Base-by-base conservation (phyloP, 1,284 basidiomycete species). In the Ceratobasidium sp. region DNA sequence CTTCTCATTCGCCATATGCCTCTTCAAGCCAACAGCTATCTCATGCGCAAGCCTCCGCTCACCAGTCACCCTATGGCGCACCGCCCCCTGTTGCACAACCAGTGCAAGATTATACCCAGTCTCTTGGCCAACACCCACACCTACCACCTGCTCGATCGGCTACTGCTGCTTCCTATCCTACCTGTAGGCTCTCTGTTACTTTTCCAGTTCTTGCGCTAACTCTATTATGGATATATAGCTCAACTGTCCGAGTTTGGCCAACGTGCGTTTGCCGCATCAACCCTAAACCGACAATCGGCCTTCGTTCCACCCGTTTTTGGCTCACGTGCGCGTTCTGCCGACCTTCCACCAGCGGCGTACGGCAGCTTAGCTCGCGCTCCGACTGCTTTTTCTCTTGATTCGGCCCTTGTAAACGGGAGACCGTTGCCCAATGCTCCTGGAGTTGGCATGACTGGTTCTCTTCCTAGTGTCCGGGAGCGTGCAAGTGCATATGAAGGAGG, bases 251-350 rank as follows among this genome's bases (percentile, higher is more conserved):
- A 67, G 33, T 67, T 67, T 33, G 65, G 65, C 26, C 65, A 67
- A 46, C 50, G 46, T 67, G 46, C 26, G n/a, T 28, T 26, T 67
- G 50, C 65, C 26, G 48, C 48, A 3, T 52, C 65, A 6, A 67
- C 48, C 50, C 48, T 67, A 2, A 62, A 62, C 13, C 38, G 73
- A 33, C 52, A 76, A 20, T 56, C 73, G n/a, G 26, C 38, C 17
- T 76, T 76, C 40, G 73, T 76, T 46, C 73, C 73, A 46, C 61
- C 73, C 28, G 50, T 57, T 66, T 76, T 76, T 57, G 73, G 73
- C 38, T 76, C 73, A 42, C 73, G 73, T 42, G 73, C 73, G 28
- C 73, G 73, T 42, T 76, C 73, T 33, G 73, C 73, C 50, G 48
- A 44, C 12, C 73, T 66, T 57, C 73, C 59, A 23, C 71, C 71